A percentile compares a stretch with the other conserved stretches of the same genome.
These are phyloP conservation scores for Microdochium trichocladiopsis DNA, from an alignment of 2,329 filamentous ascomycete species.

Conservation along the genomic window DNA sequence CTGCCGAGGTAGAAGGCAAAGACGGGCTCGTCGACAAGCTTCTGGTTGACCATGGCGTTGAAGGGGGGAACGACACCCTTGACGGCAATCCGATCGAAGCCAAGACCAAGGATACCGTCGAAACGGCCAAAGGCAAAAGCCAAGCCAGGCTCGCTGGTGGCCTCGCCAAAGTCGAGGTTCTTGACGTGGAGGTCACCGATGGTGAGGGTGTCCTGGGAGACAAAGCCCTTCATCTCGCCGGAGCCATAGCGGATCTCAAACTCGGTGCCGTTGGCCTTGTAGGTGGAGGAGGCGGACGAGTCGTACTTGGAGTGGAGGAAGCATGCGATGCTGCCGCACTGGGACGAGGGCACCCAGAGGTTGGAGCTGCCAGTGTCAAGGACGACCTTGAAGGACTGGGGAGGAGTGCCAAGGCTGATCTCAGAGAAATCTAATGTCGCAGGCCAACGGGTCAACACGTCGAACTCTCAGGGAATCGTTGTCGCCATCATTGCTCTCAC, in stretches of 20 bases:
- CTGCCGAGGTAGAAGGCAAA: conserved; percentile 95
- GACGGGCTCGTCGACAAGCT: conserved; percentile 81
- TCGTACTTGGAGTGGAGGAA: conserved; percentile 97
- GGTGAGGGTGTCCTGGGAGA: conserved; percentile 78
- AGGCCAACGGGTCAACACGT: no score
- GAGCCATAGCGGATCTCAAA: conserved; percentile 97
- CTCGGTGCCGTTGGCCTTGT: conserved; percentile 85
- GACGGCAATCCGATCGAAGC: conserved; percentile 94
- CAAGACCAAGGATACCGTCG: conserved; percentile 92
- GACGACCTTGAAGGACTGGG: conserved; percentile 96
- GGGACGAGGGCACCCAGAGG: conserved; percentile 89
- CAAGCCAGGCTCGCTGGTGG: conserved; percentile 88
- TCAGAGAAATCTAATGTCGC: conserved; percentile 99
- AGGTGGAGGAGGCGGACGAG: conserved; percentile 78
- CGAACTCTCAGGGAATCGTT: background rate
- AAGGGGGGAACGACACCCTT: conserved; percentile 93
- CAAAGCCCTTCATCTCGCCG: conserved; percentile 85
- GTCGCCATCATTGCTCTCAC: conserved; percentile 1
- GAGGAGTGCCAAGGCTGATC: conserved; percentile 84
- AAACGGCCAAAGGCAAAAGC: conserved; percentile 97
- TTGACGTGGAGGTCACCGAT: conserved; percentile 89
- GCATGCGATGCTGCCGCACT: conserved; percentile 94
- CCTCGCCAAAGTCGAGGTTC: conserved; percentile 92
- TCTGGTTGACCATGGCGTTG: conserved; percentile 91
- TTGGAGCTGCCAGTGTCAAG: conserved; percentile 98